phyloP scores from a whole-genome alignment of 371 early-diverging fungal species.

The Apophysomyces ossiformis region DNA sequence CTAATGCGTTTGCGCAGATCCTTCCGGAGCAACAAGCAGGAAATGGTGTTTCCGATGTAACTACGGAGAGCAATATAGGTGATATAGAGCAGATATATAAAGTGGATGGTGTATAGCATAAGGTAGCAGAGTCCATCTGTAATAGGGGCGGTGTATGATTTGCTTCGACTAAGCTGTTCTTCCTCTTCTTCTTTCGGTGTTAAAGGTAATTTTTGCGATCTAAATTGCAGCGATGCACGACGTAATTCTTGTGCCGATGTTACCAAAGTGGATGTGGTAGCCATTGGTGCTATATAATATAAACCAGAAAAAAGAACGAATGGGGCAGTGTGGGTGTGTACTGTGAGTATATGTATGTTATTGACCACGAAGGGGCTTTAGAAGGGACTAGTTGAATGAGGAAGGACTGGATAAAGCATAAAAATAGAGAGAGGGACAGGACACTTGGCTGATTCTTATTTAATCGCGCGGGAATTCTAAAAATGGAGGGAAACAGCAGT shows the following conservation, averaged over 20 bases:
- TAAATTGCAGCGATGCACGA: constrained; percentile 2
- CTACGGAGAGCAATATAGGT: constrained; percentile 15
- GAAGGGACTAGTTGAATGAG: not conserved
- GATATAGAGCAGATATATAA: constrained; percentile 31
- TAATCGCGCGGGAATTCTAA: not conserved
- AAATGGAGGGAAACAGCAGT: no score
- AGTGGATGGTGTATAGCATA: constrained; percentile 28
- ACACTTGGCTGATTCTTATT: not conserved
- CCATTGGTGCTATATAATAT: not conserved
- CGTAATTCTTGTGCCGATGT: constrained; percentile 6
- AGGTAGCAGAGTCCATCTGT: constrained; percentile 20
- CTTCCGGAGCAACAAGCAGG: not conserved
- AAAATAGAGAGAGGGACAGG: not conserved
- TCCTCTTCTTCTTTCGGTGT: constrained; percentile 8
- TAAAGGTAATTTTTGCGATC: not conserved
- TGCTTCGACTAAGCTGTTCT: not conserved
- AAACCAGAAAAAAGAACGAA: not conserved
- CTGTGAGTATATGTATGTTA: not conserved
- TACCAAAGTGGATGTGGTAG: constrained; percentile 3
- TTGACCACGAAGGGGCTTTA: not conserved
- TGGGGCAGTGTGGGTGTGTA: not conserved
- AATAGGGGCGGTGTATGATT: not conserved
- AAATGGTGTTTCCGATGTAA: constrained; percentile 9
- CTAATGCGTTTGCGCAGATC: constrained; percentile 24
- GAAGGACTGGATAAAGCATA: constrained; percentile 2